These are phyloP conservation scores for Salix purpurea DNA, from an alignment of 345 rosid species.

Conservation along the genomic window DNA sequence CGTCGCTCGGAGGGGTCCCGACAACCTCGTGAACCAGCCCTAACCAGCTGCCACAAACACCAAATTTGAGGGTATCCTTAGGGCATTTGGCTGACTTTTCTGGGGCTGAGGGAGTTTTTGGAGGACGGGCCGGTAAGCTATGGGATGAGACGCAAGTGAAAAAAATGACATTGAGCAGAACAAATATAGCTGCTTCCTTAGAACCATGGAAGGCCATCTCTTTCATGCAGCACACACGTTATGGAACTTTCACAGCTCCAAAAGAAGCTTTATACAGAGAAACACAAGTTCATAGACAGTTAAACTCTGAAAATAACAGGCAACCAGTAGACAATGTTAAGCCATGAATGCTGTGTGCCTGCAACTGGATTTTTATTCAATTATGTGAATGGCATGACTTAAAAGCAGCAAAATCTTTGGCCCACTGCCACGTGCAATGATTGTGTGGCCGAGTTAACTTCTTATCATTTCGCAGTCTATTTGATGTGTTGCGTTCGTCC, in stretches of 20 bases:
- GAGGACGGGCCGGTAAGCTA: slow-evolving; percentile 19
- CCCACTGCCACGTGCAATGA: not conserved
- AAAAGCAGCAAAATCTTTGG: not conserved
- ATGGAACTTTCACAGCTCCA: too few species aligned
- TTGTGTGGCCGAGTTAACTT: too few species aligned
- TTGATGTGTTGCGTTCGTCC: not conserved
- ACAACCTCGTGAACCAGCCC: slow-evolving; percentile 59
- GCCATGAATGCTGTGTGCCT: not conserved
- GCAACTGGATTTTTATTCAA: not conserved
- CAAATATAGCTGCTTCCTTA: slow-evolving; percentile 14
- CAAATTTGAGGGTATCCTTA: slow-evolving; percentile 53
- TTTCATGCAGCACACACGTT: too few species aligned
- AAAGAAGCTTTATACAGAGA: too few species aligned
- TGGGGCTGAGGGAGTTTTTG: slow-evolving; percentile 2
- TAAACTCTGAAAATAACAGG: not conserved
- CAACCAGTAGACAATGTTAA: not conserved
- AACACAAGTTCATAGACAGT: too few species aligned
- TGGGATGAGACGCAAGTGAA: slow-evolving; percentile 34
- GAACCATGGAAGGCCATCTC: slow-evolving; percentile 17
- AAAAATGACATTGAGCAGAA: slow-evolving; percentile 32
- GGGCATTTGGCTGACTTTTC: slow-evolving; percentile 43
- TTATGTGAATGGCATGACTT: not conserved
- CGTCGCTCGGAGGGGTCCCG: slow-evolving; percentile 64
- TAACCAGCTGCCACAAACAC: slow-evolving; percentile 78
- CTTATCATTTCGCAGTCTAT: not conserved